Base-by-base conservation (phyloP, 768 basidiomycete genomes). In the Boletus speciosus region DNA sequence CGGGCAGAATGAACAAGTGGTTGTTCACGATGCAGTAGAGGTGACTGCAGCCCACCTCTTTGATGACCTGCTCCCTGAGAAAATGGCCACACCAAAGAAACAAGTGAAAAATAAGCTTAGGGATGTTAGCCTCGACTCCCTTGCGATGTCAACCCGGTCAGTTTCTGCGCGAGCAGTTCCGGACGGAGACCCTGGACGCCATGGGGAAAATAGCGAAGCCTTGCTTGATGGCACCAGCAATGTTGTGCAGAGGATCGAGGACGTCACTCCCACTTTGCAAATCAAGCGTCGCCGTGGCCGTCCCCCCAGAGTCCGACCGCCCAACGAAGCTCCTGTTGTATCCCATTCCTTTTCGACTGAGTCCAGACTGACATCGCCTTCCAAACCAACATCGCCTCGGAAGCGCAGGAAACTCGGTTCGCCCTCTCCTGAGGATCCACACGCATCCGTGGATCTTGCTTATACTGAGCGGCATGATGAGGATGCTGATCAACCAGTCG, bases 321-420 rank as follows among this genome's bases (percentile, higher is more conserved):
- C 59, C 23, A 62, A 57, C 45, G 42, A 50, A 27, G 16, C 25
- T 9, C 37, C 44, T 25, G 16, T 9, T 37, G 38, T 34, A 31
- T 19, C 48, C 6, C 52, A 39, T 34, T 23, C 56, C 36, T 36
- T 52, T 43, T 25, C 47, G 31, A 52, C 46, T 3, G 63, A 59
- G 27, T 32, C 51, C n/a, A 32, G 43, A 44, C 47, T 49, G 32
- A 48, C 57, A 25, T 56, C 57, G 23, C 52, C 61, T 5, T 49
- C 66, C 31, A 62, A 58, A 52, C 34, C 63, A 32, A 7, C 58
- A 29, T 61, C 73, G 6, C 65, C 73, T 41, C 71, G 74, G 54
- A 83, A 83, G 66, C 76, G 80, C 40, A 69, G 74, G 62, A 73
- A 75, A 56, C 64, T 77, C 6, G 74, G 76, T 48, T 74, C 73